Conservation (phyloP, 2,329 filamentous ascomycete species). For the Cladosporium sp. region DNA sequence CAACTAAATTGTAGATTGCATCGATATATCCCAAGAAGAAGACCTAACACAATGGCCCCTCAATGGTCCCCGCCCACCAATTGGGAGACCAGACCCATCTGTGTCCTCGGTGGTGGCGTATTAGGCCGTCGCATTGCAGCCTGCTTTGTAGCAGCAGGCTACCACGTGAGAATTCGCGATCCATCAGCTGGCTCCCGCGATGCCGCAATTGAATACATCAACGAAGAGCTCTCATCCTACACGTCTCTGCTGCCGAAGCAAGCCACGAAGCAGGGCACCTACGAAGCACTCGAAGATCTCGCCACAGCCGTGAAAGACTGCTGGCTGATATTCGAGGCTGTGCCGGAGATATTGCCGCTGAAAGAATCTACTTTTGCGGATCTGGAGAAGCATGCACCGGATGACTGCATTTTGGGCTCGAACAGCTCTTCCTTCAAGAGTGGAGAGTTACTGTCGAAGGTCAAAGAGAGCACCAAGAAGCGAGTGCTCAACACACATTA, state of each 20-base stretch:
- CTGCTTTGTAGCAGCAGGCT: constrained; percentile 34
- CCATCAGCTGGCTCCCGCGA: constrained; percentile 35
- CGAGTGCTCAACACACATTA: constrained; percentile 51
- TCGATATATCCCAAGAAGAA: too few species aligned
- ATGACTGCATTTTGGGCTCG: constrained; percentile 47
- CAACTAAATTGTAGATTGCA: too few species aligned
- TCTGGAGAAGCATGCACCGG: constrained; percentile 40
- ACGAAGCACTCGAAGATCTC: constrained; percentile 36
- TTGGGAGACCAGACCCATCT: constrained; percentile 30
- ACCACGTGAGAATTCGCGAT: constrained; percentile 42
- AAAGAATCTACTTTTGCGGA: constrained; percentile 48
- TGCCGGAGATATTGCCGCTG: constrained; percentile 37
- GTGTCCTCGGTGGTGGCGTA: constrained; percentile 41
- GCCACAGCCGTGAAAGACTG: constrained; percentile 40
- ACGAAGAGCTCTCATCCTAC: constrained; percentile 32
- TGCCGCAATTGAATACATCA: constrained; percentile 39
- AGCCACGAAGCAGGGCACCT: constrained; percentile 22
- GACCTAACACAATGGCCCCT: not conserved
- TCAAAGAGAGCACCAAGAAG: constrained; percentile 35
- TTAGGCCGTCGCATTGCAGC: constrained; percentile 42
- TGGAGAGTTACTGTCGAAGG: constrained; percentile 44
- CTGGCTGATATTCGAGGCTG: constrained; percentile 53
- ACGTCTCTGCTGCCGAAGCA: constrained; percentile 6
- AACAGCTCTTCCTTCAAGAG: constrained; percentile 54
- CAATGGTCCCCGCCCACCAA: constrained; percentile 12